Conservation (phyloP, 1,284 basidiomycete species). For the Takashimella tepidaria region DNA sequence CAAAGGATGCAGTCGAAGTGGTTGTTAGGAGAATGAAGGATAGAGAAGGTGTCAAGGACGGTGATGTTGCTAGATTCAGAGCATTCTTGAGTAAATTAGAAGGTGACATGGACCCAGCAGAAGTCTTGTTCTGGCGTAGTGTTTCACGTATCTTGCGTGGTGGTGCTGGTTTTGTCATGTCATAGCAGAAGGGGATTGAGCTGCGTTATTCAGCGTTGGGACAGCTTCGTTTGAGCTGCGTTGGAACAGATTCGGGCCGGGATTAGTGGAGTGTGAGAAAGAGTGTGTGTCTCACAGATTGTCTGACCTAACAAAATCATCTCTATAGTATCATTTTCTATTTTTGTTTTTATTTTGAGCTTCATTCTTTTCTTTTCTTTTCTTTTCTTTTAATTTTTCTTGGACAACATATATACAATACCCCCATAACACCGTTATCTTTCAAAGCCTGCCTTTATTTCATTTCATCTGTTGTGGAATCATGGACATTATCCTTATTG, state of each 20-base stretch:
- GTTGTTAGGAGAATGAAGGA: conserved; percentile 40
- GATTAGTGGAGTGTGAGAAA: background rate
- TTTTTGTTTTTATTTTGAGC: background rate
- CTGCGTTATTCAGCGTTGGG: background rate
- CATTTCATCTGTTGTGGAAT: background rate
- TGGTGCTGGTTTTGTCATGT: conserved; percentile 38
- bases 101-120: conserved; percentile 39
- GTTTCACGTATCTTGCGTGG: conserved; percentile 37
- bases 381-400: background rate
- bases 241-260: background rate
- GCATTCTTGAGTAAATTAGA: conserved; percentile 26
- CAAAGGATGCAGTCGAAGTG: conserved; percentile 40
- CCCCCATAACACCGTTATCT: background rate
- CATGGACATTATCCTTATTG: background rate
- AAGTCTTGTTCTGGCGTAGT: conserved; percentile 42
- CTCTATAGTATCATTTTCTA: background rate
- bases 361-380: background rate
- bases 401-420: background rate
- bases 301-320: too few relatives aligned
- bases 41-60: conserved; percentile 33
- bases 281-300: background rate
- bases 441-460: too few relatives aligned
- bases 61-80: conserved; percentile 39
- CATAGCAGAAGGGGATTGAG: conserved; percentile 9
- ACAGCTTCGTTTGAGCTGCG: background rate